Evolutionary conservation across 768 basidiomycete genomes (phyloP).

Genomic region (Lentinula detonsa): DNA sequence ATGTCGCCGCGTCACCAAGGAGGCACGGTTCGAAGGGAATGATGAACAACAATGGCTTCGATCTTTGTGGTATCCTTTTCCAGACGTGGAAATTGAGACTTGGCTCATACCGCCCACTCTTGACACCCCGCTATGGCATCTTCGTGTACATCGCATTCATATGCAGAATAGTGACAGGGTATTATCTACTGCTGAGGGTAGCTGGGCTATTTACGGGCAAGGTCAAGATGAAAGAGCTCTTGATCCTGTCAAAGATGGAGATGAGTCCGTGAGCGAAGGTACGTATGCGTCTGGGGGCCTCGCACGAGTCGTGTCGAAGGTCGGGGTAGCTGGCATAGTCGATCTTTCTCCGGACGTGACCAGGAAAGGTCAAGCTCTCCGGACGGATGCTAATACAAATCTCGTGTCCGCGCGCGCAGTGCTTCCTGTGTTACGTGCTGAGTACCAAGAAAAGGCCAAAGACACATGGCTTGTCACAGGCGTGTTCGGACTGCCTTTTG

Average conservation of each 20-base stretch:
- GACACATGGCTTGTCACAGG: conserved; percentile 60
- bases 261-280: background rate
- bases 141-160: conserved; percentile 53
- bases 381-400: conserved; percentile 71
- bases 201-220: conserved; percentile 46
- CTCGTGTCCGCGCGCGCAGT: conserved; percentile 61
- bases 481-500: conserved; percentile 54
- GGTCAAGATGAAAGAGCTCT: conserved; percentile 37
- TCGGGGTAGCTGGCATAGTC: conserved; percentile 58
- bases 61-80: conserved; percentile 73
- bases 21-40: conserved; percentile 44
- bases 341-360: conserved; percentile 26
- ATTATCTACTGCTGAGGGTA: conserved; percentile 24
- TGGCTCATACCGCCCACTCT: conserved; percentile 62
- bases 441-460: conserved; percentile 25
- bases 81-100: conserved; percentile 67
- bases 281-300: conserved; percentile 32
- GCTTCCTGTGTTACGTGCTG: conserved; percentile 55
- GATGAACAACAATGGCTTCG: conserved; percentile 42
- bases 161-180: conserved; percentile 1
- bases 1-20: conserved; percentile 54
- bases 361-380: conserved; percentile 39
- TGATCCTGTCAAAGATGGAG: conserved; percentile 18
- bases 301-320: conserved; percentile 49
- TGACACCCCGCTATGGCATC: conserved; percentile 59